These are phyloP conservation scores for Salix purpurea DNA, from an alignment of 345 rosid genomes.

Conservation along the genomic window DNA sequence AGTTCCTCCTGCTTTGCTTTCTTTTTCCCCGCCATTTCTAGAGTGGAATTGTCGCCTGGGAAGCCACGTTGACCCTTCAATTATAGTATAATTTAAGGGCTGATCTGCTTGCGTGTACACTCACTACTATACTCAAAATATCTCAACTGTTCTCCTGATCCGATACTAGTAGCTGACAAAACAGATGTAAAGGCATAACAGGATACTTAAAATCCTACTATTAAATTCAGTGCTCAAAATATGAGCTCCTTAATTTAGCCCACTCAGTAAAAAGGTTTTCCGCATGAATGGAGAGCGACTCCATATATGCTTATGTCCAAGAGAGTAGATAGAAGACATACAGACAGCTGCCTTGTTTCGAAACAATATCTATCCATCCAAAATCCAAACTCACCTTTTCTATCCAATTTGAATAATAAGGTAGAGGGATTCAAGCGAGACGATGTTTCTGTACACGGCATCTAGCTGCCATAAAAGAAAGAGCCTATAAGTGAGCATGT, in stretches of 20 bases:
- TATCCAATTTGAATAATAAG: neutral
- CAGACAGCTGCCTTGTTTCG: neutral
- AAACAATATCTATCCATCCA: neutral
- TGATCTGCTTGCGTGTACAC: too few relatives aligned
- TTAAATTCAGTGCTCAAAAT: too few relatives aligned
- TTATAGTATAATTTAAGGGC: too few relatives aligned
- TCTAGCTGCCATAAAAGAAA: neutral
- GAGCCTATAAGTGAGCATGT: neutral
- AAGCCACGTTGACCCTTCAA: too few relatives aligned
- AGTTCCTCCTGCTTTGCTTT: neutral
- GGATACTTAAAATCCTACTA: neutral
- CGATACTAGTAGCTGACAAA: neutral
- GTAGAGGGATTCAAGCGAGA: neutral
- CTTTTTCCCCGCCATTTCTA: neutral
- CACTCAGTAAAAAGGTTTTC: neutral
- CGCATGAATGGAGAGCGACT: neutral
- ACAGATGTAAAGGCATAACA: neutral
- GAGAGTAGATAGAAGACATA: too few relatives aligned
- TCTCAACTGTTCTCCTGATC: too few relatives aligned
- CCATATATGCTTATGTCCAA: too few relatives aligned
- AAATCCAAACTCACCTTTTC: neutral
- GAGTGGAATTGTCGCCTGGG: neutral
- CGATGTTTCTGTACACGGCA: neutral
- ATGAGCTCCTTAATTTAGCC: neutral
- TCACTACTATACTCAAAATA: too few relatives aligned